These are phyloP conservation scores for Spatholobus suberectus DNA, from an alignment of 306 rosid genomes.

Conservation along the genomic window DNA sequence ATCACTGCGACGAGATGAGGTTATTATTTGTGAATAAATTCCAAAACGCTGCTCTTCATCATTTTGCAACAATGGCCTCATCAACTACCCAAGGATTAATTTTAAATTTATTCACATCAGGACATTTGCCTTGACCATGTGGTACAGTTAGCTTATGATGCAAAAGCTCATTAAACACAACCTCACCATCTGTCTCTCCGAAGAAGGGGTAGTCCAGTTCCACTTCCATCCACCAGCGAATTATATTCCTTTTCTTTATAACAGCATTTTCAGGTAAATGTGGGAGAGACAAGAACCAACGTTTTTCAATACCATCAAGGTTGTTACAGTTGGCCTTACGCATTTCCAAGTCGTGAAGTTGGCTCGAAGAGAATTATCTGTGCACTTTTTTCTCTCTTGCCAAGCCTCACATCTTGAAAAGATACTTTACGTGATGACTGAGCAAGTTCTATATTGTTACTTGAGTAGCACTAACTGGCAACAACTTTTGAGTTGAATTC, in stretches of 20 bases:
- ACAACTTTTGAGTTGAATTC: not conserved
- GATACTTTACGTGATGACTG: fast-evolving
- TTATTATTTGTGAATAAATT: not conserved
- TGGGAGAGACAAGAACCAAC: slow-evolving; percentile 43
- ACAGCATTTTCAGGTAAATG: slow-evolving; percentile 48
- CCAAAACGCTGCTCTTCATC: not conserved
- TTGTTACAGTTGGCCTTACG: not conserved
- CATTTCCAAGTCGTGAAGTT: too few relatives aligned
- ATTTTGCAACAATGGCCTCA: not conserved
- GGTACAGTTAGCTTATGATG: not conserved
- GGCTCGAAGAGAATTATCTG: too few relatives aligned
- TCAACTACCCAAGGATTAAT: slow-evolving; percentile 20
- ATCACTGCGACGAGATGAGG: not conserved
- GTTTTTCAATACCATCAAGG: not conserved
- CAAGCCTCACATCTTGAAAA: not conserved
- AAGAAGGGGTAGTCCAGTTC: too few relatives aligned
- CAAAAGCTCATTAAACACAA: not conserved
- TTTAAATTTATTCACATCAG: not conserved
- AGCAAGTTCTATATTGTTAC: too few relatives aligned
- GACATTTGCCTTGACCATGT: not conserved
- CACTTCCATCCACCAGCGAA: slow-evolving; percentile 62
- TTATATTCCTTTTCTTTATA: slow-evolving; percentile 44
- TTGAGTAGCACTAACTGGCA: not conserved
- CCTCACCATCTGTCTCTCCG: slow-evolving; percentile 12
- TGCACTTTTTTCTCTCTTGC: too few relatives aligned